Percentiles rank a stretch among this genome's conserved stretches.
Evolutionary conservation across 73 alveolate species (phyloP).

Genomic region (Tetrahymena malaccensis): DNA sequence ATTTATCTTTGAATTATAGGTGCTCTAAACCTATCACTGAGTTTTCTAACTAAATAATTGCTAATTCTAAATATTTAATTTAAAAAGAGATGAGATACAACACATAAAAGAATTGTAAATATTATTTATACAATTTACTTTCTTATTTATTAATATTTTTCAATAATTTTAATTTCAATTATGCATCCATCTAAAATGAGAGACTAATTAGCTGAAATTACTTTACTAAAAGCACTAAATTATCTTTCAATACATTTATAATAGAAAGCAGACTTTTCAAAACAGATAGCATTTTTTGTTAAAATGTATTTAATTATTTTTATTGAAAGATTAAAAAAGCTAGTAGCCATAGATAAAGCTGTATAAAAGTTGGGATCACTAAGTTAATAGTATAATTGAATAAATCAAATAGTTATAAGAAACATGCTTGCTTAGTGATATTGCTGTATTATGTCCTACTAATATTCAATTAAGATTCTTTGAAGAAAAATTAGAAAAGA

Average conservation of each 20-base stretch:
- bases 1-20: background rate
- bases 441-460: background rate
- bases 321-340: background rate
- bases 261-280: too few relatives aligned
- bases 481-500: background rate
- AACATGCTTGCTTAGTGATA: background rate
- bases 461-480: background rate
- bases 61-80: background rate
- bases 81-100: background rate
- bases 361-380: background rate
- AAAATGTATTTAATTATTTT: too few relatives aligned
- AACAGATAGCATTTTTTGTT: too few relatives aligned
- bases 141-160: too few relatives aligned
- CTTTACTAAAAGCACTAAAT: too few relatives aligned
- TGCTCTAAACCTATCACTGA: background rate
- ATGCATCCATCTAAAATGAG: too few relatives aligned
- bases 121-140: background rate
- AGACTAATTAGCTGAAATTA: too few relatives aligned
- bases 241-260: too few relatives aligned
- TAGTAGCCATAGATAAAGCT: background rate
- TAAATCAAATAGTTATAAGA: background rate
- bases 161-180: too few relatives aligned
- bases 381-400: background rate
- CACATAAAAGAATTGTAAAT: background rate
- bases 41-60: background rate